These are phyloP conservation scores for Neohortaea acidophila DNA, from an alignment of 495 filamentous ascomycete species.

Conservation along the genomic window DNA sequence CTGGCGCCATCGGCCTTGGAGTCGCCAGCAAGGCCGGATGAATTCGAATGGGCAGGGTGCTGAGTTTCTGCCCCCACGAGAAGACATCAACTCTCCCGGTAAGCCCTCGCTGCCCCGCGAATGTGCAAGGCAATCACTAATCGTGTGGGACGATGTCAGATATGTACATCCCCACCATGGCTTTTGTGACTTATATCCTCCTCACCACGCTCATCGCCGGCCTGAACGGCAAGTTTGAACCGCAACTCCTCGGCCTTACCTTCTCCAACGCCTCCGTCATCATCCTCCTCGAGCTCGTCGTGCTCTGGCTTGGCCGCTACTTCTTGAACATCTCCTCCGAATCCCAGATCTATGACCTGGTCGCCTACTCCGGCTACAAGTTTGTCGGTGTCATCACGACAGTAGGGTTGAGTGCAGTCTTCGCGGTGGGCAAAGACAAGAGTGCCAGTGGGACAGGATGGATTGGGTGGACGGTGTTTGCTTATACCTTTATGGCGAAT, in stretches of 20 bases:
- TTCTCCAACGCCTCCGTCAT: constrained; percentile 70
- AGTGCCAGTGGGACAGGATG: too few relatives aligned
- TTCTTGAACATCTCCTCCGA: constrained; percentile 82
- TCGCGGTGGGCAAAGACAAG: constrained; percentile 62
- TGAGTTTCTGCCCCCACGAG: constrained; percentile 84
- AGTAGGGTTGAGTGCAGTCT: constrained; percentile 56
- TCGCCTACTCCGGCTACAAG: constrained; percentile 96
- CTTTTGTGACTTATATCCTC: constrained; percentile 92
- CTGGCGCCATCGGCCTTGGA: constrained; percentile 95
- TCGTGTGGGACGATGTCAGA: constrained; percentile 45
- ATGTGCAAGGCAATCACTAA: too few relatives aligned
- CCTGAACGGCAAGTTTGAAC: constrained; percentile 82
- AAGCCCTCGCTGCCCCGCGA: too few relatives aligned
- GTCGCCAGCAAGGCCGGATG: constrained; percentile 41
- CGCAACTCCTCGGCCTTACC: constrained; percentile 77
- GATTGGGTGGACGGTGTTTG: constrained; percentile 77
- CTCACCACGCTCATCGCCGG: constrained; percentile 79
- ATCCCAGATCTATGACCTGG: constrained; percentile 72
- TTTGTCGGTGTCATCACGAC: constrained; percentile 92
- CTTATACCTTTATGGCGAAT: constrained; percentile 83
- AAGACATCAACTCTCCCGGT: constrained; percentile 75
- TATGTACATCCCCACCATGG: constrained; percentile 96
- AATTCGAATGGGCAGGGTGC: constrained; percentile 29
- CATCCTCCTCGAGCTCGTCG: constrained; percentile 71
- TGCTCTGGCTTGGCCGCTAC: constrained; percentile 83